phyloP scores from a whole-genome alignment of 306 rosid species.

The Gastrolobium villosum region DNA sequence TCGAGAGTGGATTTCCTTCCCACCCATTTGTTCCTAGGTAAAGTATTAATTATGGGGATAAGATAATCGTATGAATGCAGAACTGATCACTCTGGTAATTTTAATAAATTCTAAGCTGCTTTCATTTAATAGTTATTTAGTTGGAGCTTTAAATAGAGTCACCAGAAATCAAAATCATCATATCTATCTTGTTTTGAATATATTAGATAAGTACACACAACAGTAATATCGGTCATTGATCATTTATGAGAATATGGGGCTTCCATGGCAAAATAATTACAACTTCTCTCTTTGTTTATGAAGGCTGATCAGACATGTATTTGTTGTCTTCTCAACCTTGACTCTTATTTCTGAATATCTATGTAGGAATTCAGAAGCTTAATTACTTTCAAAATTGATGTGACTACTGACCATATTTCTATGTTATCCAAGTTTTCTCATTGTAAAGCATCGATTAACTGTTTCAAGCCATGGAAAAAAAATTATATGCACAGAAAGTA shows the following conservation, averaged over 20 bases:
- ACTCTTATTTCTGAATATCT: background rate
- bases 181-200: constrained; percentile 16
- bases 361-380: constrained; percentile 3
- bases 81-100: constrained; percentile 7
- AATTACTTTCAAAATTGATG: constrained; percentile 1
- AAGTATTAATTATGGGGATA: background rate
- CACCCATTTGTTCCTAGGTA: background rate
- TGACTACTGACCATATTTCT: background rate
- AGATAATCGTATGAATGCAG: background rate
- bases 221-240: background rate
- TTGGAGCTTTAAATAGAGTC: constrained; percentile 49
- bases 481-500: background rate
- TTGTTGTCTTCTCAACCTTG: background rate
- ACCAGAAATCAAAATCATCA: constrained; percentile 43
- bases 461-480: background rate
- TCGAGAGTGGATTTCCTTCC: background rate
- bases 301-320: background rate
- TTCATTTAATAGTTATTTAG: constrained; percentile 47
- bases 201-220: constrained; percentile 24
- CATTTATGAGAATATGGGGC: background rate
- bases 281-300: background rate
- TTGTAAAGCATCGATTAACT: background rate
- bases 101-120: constrained; percentile 52
- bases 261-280: background rate
- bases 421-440: constrained; percentile 6